Evolutionary conservation across 2,329 filamentous ascomycete species (phyloP).

Genomic region (Fusarium sp.): DNA sequence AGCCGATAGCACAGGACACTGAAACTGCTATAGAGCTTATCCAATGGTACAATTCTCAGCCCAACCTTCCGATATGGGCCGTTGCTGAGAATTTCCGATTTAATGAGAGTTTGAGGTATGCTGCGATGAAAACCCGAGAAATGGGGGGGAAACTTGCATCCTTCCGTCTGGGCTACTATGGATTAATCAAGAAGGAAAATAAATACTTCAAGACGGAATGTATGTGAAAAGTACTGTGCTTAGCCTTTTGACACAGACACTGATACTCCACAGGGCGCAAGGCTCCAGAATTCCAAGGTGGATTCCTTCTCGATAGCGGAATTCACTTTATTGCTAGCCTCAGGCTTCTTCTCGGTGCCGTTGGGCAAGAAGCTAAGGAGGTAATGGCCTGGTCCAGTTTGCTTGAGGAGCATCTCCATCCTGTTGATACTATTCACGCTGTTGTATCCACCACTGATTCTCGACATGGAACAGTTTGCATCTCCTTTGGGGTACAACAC

Average conservation of each 20-base stretch:
- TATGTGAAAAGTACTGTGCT: not conserved
- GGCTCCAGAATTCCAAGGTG: not conserved
- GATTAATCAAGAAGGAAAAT: not conserved
- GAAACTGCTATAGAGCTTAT: not conserved
- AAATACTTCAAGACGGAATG: not conserved
- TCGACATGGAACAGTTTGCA: not conserved
- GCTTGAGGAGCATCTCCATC: conserved; percentile 5
- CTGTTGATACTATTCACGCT: conserved; percentile 11
- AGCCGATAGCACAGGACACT: not conserved
- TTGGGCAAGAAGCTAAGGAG: not conserved
- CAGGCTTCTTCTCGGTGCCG: not conserved
- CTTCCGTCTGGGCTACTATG: not conserved
- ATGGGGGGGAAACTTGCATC: not conserved
- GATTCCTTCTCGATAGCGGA: conserved; percentile 9
- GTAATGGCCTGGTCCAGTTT: conserved; percentile 5
- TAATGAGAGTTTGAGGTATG: conserved; percentile 11
- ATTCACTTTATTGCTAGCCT: conserved; percentile 27
- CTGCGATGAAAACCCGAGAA: not conserved
- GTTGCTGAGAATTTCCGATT: conserved; percentile 22
- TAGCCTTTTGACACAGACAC: too few relatives aligned
- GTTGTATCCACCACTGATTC: not conserved
- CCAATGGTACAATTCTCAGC: conserved; percentile 1
- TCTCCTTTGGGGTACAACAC: not conserved
- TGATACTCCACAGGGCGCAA: not conserved
- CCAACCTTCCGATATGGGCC: conserved; percentile 3